phyloP scores from a whole-genome alignment of 169 alveolate genomes.

The Fabrea salina region DNA sequence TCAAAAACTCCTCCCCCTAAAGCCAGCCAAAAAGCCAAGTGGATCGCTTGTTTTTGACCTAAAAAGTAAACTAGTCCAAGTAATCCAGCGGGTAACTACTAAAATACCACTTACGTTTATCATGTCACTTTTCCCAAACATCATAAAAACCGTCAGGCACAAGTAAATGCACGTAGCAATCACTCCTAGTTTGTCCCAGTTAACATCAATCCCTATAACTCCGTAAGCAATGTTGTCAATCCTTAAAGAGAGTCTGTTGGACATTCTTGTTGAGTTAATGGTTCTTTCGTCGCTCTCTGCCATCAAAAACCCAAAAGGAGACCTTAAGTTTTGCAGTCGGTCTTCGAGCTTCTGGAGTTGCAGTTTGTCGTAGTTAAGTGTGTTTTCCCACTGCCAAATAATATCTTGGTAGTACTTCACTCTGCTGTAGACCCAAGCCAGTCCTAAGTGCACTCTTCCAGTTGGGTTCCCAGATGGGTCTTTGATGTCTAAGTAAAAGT shows the following conservation, averaged over 20 bases:
- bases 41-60: too few relatives aligned
- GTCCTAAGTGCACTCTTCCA: constrained; percentile 46
- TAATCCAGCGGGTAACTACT: too few relatives aligned
- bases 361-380: neutral
- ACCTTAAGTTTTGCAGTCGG: neutral
- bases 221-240: neutral
- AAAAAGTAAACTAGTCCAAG: too few relatives aligned
- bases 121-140: too few relatives aligned
- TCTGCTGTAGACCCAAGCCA: constrained; percentile 57
- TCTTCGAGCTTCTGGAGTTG: constrained; percentile 5
- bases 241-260: neutral
- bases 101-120: too few relatives aligned
- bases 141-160: too few relatives aligned
- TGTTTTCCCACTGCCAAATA: neutral
- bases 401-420: constrained; percentile 2
- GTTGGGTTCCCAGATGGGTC: neutral
- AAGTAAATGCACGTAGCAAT: too few relatives aligned
- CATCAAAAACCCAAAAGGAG: constrained; percentile 25
- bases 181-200: too few relatives aligned
- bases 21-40: too few relatives aligned
- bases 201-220: neutral
- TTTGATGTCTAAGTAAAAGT: constrained; percentile 37
- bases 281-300: neutral
- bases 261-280: neutral
- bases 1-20: too few relatives aligned